phyloP scores from a whole-genome alignment of 257 asterid species.

The Jaltomata sinuosa region DNA sequence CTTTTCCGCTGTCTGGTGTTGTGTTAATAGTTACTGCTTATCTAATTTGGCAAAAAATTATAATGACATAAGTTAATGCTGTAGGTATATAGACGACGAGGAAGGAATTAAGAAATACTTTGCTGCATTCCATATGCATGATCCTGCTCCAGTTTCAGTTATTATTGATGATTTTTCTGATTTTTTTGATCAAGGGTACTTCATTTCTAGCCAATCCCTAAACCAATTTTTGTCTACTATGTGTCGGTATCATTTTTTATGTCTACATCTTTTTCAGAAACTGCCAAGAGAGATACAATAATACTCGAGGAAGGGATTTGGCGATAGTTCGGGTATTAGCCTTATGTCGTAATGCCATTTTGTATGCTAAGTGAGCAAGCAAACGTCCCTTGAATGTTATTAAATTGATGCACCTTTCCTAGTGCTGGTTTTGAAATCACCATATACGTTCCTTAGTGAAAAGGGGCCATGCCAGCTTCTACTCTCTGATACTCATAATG shows the following conservation, averaged over 20 bases:
- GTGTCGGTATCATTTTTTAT: neutral
- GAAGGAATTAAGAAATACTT: slow-evolving; percentile 77
- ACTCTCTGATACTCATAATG: slow-evolving; percentile 69
- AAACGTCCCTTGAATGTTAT: neutral
- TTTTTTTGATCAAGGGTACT: slow-evolving; percentile 54
- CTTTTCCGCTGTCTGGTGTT: too few species aligned
- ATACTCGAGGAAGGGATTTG: slow-evolving; percentile 73
- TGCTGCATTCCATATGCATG: slow-evolving; percentile 79
- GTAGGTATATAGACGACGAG: slow-evolving; percentile 74
- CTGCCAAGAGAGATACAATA: slow-evolving; percentile 62
- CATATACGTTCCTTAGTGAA: slow-evolving; percentile 27
- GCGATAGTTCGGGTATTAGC: slow-evolving; percentile 74
- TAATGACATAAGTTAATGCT: neutral
- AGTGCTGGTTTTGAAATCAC: neutral
- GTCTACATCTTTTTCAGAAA: slow-evolving; percentile 27
- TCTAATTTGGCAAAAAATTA: too few species aligned
- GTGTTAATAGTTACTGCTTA: too few species aligned
- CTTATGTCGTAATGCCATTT: slow-evolving; percentile 55
- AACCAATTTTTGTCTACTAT: too few species aligned
- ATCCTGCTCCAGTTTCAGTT: slow-evolving; percentile 38
- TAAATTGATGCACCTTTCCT: neutral
- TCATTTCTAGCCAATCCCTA: neutral
- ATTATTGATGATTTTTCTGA: slow-evolving; percentile 73
- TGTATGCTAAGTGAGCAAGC: slow-evolving; percentile 64
- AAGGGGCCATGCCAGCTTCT: slow-evolving; percentile 46